A percentile compares a stretch with the other conserved stretches of the same genome.
These are phyloP conservation scores for Cenchrus americanus DNA, from an alignment of 176 grass and related monocot genomes.

Conservation along the genomic window DNA sequence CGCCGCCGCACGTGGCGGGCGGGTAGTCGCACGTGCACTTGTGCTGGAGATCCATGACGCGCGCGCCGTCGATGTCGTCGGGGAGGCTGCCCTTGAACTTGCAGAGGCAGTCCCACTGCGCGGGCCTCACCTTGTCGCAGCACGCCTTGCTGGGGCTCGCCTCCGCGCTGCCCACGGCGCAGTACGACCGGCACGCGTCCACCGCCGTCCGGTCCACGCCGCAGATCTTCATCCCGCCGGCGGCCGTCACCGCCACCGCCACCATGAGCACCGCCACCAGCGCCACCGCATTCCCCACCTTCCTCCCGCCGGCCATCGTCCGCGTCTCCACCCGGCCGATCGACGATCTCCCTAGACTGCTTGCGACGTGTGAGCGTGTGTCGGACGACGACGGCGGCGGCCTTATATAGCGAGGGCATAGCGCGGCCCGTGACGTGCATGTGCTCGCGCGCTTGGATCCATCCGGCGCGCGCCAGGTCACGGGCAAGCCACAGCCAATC, in stretches of 20 bases:
- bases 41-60: slow-evolving; percentile 54
- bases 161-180: slow-evolving; percentile 23
- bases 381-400: background rate
- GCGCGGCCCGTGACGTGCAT: slow-evolving; percentile 39
- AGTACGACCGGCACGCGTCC: slow-evolving; percentile 44
- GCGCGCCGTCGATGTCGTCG: slow-evolving; percentile 25
- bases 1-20: background rate
- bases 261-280: slow-evolving; percentile 26
- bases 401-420: slow-evolving; percentile 25
- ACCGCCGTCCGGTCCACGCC: slow-evolving; percentile 36
- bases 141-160: background rate
- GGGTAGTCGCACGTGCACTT: slow-evolving; percentile 49
- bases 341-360: too few relatives aligned
- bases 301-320: background rate
- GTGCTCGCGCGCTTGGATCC: slow-evolving; percentile 28
- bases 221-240: slow-evolving; percentile 20
- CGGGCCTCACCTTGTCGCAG: slow-evolving; percentile 28
- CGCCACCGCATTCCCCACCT: background rate
- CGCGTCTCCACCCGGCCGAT: too few relatives aligned
- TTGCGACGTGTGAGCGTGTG: background rate
- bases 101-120: slow-evolving; percentile 52
- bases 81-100: background rate
- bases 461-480: background rate
- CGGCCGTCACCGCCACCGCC: background rate
- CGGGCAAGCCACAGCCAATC: background rate